Percentiles rank a stretch among this genome's conserved stretches.
Evolutionary conservation across 2,329 filamentous ascomycete species (phyloP).

Genomic region (Talaromyces sp.): DNA sequence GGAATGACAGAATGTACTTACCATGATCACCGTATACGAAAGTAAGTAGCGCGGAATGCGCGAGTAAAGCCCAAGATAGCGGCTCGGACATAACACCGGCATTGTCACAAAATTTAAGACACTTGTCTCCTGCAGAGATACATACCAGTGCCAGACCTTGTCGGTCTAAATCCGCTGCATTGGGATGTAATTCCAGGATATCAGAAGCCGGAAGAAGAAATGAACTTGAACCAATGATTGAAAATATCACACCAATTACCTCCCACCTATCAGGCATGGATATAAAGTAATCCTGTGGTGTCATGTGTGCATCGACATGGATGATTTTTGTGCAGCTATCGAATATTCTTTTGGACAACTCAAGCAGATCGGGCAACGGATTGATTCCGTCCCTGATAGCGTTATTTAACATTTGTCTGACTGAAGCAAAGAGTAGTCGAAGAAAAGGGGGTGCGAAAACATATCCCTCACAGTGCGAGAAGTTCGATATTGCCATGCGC

Average conservation of each 20-base stretch:
- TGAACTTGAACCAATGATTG: conserved; percentile 17
- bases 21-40: conserved; percentile 22
- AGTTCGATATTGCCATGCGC: conserved; percentile 15
- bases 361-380: conserved; percentile 9
- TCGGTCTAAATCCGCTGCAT: conserved; percentile 14
- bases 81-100: conserved; percentile 22
- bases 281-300: conserved; percentile 20
- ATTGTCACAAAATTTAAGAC: conserved; percentile 24
- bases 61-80: conserved; percentile 26
- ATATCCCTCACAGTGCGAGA: conserved; percentile 20
- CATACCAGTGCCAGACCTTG: conserved; percentile 13
- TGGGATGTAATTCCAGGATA: conserved; percentile 7
- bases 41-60: conserved; percentile 20
- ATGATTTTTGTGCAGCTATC: conserved; percentile 18
- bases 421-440: conserved; percentile 17
- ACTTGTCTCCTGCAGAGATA: conserved; percentile 26
- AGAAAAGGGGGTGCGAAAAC: conserved; percentile 20
- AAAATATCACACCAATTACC: conserved; percentile 21
- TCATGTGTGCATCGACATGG: conserved; percentile 17
- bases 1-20: background rate
- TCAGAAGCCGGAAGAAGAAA: conserved; percentile 14
- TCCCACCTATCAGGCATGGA: conserved; percentile 21
- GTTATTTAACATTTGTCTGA: conserved; percentile 19
- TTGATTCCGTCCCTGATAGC: conserved; percentile 12
- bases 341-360: conserved; percentile 20